Conservation (phyloP, 768 basidiomycete genomes). For the Pleurotus ostreatus region DNA sequence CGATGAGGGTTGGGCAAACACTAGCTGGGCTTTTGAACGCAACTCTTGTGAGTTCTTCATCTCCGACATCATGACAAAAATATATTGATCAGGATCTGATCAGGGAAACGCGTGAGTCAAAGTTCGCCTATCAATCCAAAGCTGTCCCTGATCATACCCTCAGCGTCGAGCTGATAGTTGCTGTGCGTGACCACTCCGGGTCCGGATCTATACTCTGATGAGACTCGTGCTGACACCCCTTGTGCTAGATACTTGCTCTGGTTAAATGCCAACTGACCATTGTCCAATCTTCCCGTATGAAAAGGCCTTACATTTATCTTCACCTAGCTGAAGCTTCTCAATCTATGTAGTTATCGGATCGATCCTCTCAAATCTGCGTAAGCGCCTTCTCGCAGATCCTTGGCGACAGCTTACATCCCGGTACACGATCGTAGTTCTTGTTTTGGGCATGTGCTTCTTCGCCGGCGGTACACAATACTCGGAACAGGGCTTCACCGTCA, state of each 20-base stretch:
- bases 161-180: slow-evolving; percentile 72
- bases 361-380: slow-evolving; percentile 80
- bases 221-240: not conserved
- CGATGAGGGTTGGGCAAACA: slow-evolving; percentile 78
- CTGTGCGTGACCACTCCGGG: slow-evolving; percentile 42
- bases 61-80: not conserved
- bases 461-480: slow-evolving; percentile 76
- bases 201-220: not conserved
- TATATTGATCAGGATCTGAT: too few species aligned
- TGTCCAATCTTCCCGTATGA: slow-evolving; percentile 79
- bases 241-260: slow-evolving; percentile 42
- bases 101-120: slow-evolving; percentile 48
- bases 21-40: slow-evolving; percentile 84
- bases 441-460: slow-evolving; percentile 90
- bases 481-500: slow-evolving; percentile 74
- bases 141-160: slow-evolving; percentile 8
- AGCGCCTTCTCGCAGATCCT: slow-evolving; percentile 22
- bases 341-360: slow-evolving; percentile 68
- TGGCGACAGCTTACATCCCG: not conserved
- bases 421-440: slow-evolving; percentile 48
- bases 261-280: slow-evolving; percentile 57
- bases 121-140: slow-evolving; percentile 28
- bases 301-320: slow-evolving; percentile 10
- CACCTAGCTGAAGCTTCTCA: not conserved
- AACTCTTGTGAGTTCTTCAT: slow-evolving; percentile 51